Evolutionary conservation across 1,284 basidiomycete species (phyloP).

Genomic region (Phylloporus sp.): DNA sequence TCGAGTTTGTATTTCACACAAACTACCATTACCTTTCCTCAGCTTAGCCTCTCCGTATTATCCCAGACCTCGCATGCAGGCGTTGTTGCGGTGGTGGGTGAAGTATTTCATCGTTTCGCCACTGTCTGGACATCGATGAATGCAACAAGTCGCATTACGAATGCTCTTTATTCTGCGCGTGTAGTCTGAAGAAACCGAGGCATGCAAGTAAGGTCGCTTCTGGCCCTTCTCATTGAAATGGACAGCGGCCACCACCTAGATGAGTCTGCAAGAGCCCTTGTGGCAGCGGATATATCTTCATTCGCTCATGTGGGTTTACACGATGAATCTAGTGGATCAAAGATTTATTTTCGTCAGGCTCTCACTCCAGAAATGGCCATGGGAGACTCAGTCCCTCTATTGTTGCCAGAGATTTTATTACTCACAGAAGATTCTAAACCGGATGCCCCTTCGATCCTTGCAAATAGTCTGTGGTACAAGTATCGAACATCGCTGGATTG

Average conservation of each 20-base stretch:
- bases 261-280: slow-evolving; percentile 55
- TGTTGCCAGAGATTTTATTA: slow-evolving; percentile 68
- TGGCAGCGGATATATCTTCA: slow-evolving; percentile 59
- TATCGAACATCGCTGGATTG: slow-evolving; percentile 71
- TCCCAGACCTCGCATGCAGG: slow-evolving; percentile 53
- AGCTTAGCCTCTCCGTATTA: slow-evolving; percentile 66
- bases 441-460: slow-evolving; percentile 69
- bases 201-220: slow-evolving; percentile 62
- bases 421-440: slow-evolving; percentile 59
- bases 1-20: neutral
- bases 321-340: neutral
- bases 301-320: slow-evolving; percentile 59
- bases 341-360: slow-evolving; percentile 38
- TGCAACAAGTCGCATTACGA: slow-evolving; percentile 55
- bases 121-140: slow-evolving; percentile 80
- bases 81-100: slow-evolving; percentile 61
- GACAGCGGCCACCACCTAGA: slow-evolving; percentile 62
- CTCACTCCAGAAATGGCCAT: slow-evolving; percentile 49
- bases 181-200: slow-evolving; percentile 64
- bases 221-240: slow-evolving; percentile 64
- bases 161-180: slow-evolving; percentile 64
- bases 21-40: slow-evolving; percentile 12
- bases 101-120: slow-evolving; percentile 66
- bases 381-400: slow-evolving; percentile 56
- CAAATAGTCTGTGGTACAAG: slow-evolving; percentile 78